Base-by-base conservation (phyloP, 148 eudicot genomes). In the Camellia japonica region DNA sequence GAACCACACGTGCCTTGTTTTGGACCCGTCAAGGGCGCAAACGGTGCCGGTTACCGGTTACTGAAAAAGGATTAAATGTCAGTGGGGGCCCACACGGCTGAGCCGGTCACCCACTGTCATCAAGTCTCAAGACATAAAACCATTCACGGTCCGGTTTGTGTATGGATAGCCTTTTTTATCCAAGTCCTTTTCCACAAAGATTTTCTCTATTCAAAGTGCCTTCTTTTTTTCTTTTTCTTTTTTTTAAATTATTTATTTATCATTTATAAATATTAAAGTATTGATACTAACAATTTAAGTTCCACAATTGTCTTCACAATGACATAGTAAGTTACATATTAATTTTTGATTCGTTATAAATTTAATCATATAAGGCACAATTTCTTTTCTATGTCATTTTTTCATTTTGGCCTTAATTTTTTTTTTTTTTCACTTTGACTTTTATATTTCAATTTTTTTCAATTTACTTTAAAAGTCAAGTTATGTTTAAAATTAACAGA, bases 1-100 rank as follows among this genome's bases (percentile, higher is more conserved):
- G 76, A 49, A 41, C 67, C 7, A 58, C 80, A 71, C 58, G 80
- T 73, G 81, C 15, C 23, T 38, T 66, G 42, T 14, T 64, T 7
- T 46, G 46, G n/a, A 47, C 65, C 19, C 38, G 61, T 67, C 80
- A 68, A 73, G 73, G 55, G 77, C 84, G 78, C 60, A 68, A 78
- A 65, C 69, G 78, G 19, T 75, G 79, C 82, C 79, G 79, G 75
- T 79, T 9, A 69, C 83, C 70, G 62, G 70, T 71, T n/a, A 67
- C 68, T 30, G 20, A 71, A 70, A 70, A 64, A 0, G 3, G 6
- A 30, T 12, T 41, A n/a, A 0, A 11, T 47, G 80, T 41, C 58
- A 54, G 14, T 49, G 44, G 80, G 64, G 69, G 54, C 72, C 84
- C 80, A 82, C 76, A 9, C 12, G 76, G 47, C 80, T 49, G 80